Base-by-base conservation (phyloP, 176 grass and related monocot genomes). In the Typha latifolia region DNA sequence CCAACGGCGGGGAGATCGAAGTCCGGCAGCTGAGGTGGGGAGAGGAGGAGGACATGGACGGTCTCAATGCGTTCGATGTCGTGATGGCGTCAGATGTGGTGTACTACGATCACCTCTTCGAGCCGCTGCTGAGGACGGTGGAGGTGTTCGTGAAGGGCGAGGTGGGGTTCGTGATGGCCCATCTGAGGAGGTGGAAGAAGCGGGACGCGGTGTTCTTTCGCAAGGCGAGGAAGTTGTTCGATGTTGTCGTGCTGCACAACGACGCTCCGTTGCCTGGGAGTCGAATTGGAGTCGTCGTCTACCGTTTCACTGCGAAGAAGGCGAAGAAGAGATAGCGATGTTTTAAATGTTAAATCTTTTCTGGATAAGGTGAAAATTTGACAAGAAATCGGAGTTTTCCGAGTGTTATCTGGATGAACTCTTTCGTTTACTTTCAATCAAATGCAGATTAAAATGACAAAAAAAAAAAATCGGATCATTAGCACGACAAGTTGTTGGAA, bases 141-240 rank as follows among this genome's bases (percentile, higher is more conserved):
- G 75, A 75, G 78, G 84, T 74, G 72, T 92, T 92, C 61, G 88
- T 84, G 0, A 92, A 71, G 83, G 83, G 85, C 3, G 78, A 90
- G 21, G 86, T 80, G 20, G 69, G 67, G 48, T 90, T 97, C 72
- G 20, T 92, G 14, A 92, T 97, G 94, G 94, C 81, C 62, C 89
- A 97, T 70, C 77, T 90, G 89, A 92, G 66, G 79, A 82, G 94
- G 83, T 92, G 94, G 94, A 97, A 92, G 78, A 87, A 87, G 67
- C 85, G 77, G 12, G 89, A 97, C 72, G 80, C 87, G 62, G 73
- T 74, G 69, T 92, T 97, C 81, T 97, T 97, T 61, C 81, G 69
- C 20, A 92, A 82, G 72, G 89, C 85, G 31, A 86, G 81, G 79
- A 92, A 97, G 68, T 2, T 78, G 66, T 97, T 92, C 73, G 74